Percentiles rank a stretch among this genome's conserved stretches.
These are phyloP conservation scores for Hemileia vastatrix DNA, from an alignment of 1,284 basidiomycete genomes.

Conservation along the genomic window DNA sequence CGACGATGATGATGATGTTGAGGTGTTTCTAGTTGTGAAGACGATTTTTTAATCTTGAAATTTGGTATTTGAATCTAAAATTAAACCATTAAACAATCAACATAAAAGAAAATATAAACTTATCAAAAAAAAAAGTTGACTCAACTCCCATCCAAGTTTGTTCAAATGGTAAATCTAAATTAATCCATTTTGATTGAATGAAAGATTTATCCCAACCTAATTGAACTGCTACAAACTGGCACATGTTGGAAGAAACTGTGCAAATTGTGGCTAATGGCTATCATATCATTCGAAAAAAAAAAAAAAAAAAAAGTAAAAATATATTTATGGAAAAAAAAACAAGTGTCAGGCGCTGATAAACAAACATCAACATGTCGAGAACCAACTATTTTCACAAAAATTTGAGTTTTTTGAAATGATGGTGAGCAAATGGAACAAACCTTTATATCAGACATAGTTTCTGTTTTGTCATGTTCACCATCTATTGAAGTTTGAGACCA, in stretches of 20 bases:
- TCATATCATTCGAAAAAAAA: too few species aligned
- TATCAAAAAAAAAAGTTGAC: conserved; percentile 12
- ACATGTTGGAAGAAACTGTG: conserved; percentile 22
- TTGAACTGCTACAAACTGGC: conserved; percentile 20
- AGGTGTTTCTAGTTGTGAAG: too few species aligned
- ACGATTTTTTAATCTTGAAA: too few species aligned
- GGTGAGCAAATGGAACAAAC: too few species aligned
- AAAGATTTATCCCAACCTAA: conserved; percentile 15
- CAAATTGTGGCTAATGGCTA: conserved; percentile 22
- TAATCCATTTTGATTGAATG: conserved; percentile 15
- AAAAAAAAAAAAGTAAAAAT: not conserved
- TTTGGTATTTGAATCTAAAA: too few species aligned
- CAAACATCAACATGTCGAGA: too few species aligned
- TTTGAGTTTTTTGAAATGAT: too few species aligned
- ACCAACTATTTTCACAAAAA: too few species aligned
- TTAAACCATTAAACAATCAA: too few species aligned
- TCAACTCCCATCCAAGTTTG: conserved; percentile 13
- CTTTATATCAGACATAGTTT: too few species aligned
- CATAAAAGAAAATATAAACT: too few species aligned
- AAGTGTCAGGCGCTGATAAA: not conserved
- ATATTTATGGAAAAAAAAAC: not conserved
- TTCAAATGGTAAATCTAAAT: conserved; percentile 9
- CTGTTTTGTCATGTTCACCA: not conserved
- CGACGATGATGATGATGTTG: too few species aligned
- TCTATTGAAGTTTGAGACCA: not conserved